Evolutionary conservation across 208 protist genomes (phyloP).

Genomic region (Crithidia fasciculata): DNA sequence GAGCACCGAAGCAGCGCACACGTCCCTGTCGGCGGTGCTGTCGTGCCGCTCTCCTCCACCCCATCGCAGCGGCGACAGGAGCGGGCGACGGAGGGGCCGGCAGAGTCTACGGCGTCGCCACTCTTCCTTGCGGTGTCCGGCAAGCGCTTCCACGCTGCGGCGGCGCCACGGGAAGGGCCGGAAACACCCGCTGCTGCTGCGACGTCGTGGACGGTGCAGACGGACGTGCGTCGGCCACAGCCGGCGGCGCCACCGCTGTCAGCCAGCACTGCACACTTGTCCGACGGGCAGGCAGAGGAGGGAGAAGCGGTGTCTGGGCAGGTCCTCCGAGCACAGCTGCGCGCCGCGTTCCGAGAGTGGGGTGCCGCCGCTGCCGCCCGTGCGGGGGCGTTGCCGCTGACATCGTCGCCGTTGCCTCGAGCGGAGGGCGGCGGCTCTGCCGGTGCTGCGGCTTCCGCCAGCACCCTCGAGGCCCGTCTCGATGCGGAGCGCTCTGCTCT

Average conservation of each 20-base stretch:
- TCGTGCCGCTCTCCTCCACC: not conserved
- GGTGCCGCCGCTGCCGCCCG: not conserved
- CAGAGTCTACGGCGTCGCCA: not conserved
- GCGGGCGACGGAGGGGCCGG: not conserved
- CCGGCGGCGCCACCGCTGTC: not conserved
- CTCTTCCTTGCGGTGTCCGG: not conserved
- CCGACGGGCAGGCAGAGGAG: not conserved
- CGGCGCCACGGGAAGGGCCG: not conserved
- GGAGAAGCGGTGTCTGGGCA: not conserved
- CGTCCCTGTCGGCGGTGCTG: not conserved
- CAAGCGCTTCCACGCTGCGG: slow-evolving; percentile 10
- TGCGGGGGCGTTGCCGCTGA: not conserved
- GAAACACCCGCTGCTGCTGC: too few relatives aligned
- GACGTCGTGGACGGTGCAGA: slow-evolving; percentile 15
- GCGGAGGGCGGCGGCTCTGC: not conserved
- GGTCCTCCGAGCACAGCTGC: not conserved
- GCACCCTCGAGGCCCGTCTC: not conserved
- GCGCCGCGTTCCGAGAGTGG: slow-evolving; percentile 5
- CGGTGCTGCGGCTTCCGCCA: not conserved
- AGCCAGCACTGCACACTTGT: not conserved
- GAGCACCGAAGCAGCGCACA: not conserved
- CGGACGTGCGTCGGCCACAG: not conserved
- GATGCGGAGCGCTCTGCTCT: slow-evolving; percentile 6
- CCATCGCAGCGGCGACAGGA: not conserved
- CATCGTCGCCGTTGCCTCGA: not conserved